Evolutionary conservation across 495 filamentous ascomycete species (phyloP), one percentile per base, ranked within the genome.

Genomic region (Cercophora newfieldiana): DNA sequence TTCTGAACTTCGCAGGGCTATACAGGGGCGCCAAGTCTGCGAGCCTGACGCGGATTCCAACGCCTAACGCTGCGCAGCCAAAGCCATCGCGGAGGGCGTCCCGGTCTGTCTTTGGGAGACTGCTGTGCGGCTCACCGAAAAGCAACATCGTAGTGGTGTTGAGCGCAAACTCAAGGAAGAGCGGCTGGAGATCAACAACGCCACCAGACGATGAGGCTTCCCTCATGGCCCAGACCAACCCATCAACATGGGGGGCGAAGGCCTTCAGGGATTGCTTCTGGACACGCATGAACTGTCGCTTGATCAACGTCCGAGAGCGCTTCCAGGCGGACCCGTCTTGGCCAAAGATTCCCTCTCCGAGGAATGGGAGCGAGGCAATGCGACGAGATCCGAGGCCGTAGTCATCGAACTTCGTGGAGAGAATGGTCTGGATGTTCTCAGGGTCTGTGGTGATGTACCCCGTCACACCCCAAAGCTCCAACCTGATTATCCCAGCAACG

Each of bases 341-440:
- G 0, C 81, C 79, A 68, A 88, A 87, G 61, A 88, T 86, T 4
- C 85, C 85, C 16, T 82, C 74, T 2, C 85, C 83, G 26, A 87
- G 69, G 21, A 84, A 64, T 14, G 78, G 75, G 26, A 72, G 68
- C 14, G 75, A 68, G 5, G 73, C 71, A 18, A 72, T 33, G 29
- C 74, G 72, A 37, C 82, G 76, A 67, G 59, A 22, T 60, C 71
- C 66, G 47, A 84, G 65, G 71, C 79, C 61, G 53, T 61, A 73
- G 73, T 79, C 80, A 26, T 77, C 68, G 50, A 80, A 79, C 7
- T 72, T 64, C 8, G 73, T 79, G 16, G 71, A 74, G 18, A 80
- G 66, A 50, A 85, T 71, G 6, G 78, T 64, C 56, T 83, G 72
- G 16, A 82, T 67, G 61, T 82, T 82, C 37, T 69, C 66, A 12